Evolutionary conservation across 1,284 basidiomycete genomes (phyloP), one percentile per base, ranked within the genome.

Genomic region (Apiotrichum gracile): DNA sequence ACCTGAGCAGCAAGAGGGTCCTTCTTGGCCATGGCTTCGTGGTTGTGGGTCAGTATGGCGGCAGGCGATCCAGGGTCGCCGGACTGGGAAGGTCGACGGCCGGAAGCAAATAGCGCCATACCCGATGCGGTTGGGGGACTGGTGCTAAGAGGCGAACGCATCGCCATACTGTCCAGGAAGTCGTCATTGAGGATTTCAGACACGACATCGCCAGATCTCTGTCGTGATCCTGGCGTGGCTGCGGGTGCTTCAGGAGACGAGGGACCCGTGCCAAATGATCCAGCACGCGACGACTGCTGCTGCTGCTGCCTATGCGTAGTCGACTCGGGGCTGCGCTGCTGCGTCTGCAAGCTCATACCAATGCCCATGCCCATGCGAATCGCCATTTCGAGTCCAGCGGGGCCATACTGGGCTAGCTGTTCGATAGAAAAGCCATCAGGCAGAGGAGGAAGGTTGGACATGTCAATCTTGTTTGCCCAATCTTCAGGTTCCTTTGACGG

Each of bases 1-100:
- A 97, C 88, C 75, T 97, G 91, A 1, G 92, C 87, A 1, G 91
- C 91, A 12, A 97, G 80, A 3, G 92, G 93, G 72, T 97, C 93
- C 53, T 91, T 77, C 60, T 75, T 73, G 9, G 76, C 72, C 66
- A 78, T 72, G 29, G 71, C 66, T 22, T 75, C 69, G 4, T 40
- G 17, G 12, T 42, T 38, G 8, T 60, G 42, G 19, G 68, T 62
- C 2, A 51, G 45, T 29, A 62, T 22, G 16, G 59, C 48, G 14
- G 37, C 22, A 9, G 65, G 64, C 50, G 61, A 64, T 5, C 48
- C 50, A 1, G 55, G 46, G n/a, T 63, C 63, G 44, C 61, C 60
- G 44, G 48, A 44, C 47, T 65, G 61, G 14, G 64, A 67, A 10
- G 69, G 64, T 14, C 68, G 61, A 21, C 66, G 63, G 2, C 61